Evolutionary conservation across 2,329 filamentous ascomycete species (phyloP), one percentile per base, ranked within the genome.

Genomic region (Davidsoniella australis): DNA sequence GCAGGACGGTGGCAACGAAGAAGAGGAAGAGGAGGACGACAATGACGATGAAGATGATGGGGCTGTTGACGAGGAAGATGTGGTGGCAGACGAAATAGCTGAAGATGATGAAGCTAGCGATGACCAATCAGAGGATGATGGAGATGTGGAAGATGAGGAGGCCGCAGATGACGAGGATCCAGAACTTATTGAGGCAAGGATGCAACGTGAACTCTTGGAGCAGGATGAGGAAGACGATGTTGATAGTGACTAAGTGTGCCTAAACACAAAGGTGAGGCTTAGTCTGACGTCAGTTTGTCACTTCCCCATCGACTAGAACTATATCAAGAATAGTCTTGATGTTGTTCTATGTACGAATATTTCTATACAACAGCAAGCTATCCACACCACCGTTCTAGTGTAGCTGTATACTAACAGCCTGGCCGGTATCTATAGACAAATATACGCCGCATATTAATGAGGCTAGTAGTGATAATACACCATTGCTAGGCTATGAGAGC

Each of bases 211-310:
- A 4, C 64, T 67, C 8, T 72, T 73, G 26, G 71, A 72, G 1
- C 72, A 67, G 23, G 77, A 80, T 51, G 79, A 82, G 55, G 78
- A 76, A 10, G 61, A 79, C 55, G 75, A 72, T 9, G 70, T 74
- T 47, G 76, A 79, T 54, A 78, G 74, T 56, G 74, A 77, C 50
- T 76, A 59, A 54, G 29, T 41, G 24, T n/a, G 12, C 38, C 9
- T 33, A 12, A 33, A 12, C 29, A 33, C 29, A 33, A 33, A 33
- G 9, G 8, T 33, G 29, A 33, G 29, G 29, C 29, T 33, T 33
- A 12, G 29, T 33, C 29, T 9, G 29, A 12, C 29, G 29, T 33
- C 29, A 33, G 3, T 33, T n/a, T 16, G 8, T 29, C 24, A 18
- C 43, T 26, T 23, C 16, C 43, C 18, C 14, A 26, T 37, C 5